phyloP scores from a whole-genome alignment of 495 filamentous ascomycete genomes.

The Penicillium egyptiacum region DNA sequence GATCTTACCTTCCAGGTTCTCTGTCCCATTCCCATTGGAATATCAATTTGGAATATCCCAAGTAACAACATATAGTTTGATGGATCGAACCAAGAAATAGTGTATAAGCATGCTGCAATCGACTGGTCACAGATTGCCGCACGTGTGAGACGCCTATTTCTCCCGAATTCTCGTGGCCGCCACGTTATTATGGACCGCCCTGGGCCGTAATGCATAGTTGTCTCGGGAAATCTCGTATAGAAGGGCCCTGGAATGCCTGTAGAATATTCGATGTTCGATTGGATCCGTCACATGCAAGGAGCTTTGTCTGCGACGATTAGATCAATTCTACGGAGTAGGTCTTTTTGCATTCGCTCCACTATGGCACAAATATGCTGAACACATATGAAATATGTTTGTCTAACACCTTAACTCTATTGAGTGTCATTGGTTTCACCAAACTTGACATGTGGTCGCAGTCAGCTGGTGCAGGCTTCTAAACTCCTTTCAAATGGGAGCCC shows the following conservation, averaged over 20 bases:
- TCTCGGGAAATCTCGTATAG: slow-evolving; percentile 10
- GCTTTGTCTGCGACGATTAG: not conserved
- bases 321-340: slow-evolving; percentile 2
- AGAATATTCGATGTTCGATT: slow-evolving; percentile 22
- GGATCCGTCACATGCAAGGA: slow-evolving; percentile 5
- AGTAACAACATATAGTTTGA: not conserved
- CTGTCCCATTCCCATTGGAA: not conserved
- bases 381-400: slow-evolving; percentile 1
- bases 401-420: not conserved
- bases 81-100: slow-evolving; percentile 15
- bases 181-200: slow-evolving; percentile 37
- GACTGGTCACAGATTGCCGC: slow-evolving; percentile 22
- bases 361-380: not conserved
- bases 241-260: slow-evolving; percentile 21
- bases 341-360: not conserved
- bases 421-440: slow-evolving; percentile 1
- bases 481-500: not conserved
- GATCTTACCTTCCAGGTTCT: not conserved
- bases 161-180: slow-evolving; percentile 42
- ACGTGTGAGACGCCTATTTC: slow-evolving; percentile 14
- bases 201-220: slow-evolving; percentile 2
- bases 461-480: slow-evolving; percentile 1
- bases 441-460: slow-evolving; percentile 1
- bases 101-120: slow-evolving; percentile 7
- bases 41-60: not conserved